These are phyloP conservation scores for Trypanosoma cruzi DNA, from an alignment of 208 protist genomes.

Conservation along the genomic window DNA sequence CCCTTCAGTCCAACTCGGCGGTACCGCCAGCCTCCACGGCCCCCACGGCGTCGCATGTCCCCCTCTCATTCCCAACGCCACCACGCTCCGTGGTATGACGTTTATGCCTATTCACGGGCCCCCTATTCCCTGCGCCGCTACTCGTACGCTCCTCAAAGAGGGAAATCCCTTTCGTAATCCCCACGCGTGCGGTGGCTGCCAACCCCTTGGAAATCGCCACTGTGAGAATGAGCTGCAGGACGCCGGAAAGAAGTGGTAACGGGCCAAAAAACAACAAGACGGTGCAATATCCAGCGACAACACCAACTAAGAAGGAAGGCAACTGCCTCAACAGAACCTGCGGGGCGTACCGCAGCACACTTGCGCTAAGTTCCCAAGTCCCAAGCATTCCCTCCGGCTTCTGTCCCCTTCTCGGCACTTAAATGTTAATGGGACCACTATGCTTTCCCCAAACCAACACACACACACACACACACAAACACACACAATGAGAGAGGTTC, in stretches of 20 bases:
- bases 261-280: slow-evolving; percentile 53
- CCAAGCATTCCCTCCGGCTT: not conserved
- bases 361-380: not conserved
- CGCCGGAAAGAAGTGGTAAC: slow-evolving; percentile 40
- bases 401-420: not conserved
- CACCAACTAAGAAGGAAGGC: slow-evolving; percentile 53
- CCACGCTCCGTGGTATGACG: too few species aligned
- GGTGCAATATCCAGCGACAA: slow-evolving; percentile 50
- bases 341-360: slow-evolving; percentile 41
- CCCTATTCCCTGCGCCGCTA: not conserved
- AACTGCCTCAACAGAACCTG: slow-evolving; percentile 51
- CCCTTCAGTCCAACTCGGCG: slow-evolving; percentile 5
- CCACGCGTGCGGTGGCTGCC: slow-evolving; percentile 28
- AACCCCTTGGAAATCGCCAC: slow-evolving; percentile 25
- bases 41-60: not conserved
- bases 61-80: not conserved
- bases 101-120: not conserved
- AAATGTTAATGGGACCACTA: not conserved
- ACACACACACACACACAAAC: not conserved
- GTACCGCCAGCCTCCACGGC: not conserved
- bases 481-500: not conserved
- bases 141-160: slow-evolving; percentile 8
- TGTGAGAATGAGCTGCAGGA: slow-evolving; percentile 37
- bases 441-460: not conserved
- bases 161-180: slow-evolving; percentile 19